Base-by-base conservation (phyloP, 768 basidiomycete species). In the Amanita rubescens region DNA sequence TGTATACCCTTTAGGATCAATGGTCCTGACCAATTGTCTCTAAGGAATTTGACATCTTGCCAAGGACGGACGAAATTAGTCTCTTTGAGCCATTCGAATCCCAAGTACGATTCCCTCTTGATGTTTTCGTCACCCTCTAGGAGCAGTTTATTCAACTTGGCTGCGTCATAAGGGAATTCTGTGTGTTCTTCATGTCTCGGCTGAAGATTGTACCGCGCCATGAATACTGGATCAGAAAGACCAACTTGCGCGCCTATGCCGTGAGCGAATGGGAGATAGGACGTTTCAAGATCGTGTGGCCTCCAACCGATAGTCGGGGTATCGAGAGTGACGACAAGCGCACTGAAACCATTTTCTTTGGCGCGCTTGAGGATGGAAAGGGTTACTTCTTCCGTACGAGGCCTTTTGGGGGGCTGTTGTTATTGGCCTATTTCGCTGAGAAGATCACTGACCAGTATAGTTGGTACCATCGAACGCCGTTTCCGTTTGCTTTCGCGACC, bases 1-100 rank as follows among this genome's bases (percentile, higher is more conserved):
- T 89, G 84, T 51, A 93, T 87, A 2, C 88, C 89, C 64, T 92
- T 92, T 46, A 91, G 69, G 15, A 90, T 68, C 50, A 92, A 66
- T 1, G 85, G 85, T 0, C 88, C 87, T 14, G 87, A 79, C 90
- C 88, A 91, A 52, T 85, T 79, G 20, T 84, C 75, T 60, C 78
- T 74, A 57, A 91, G 63, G 58, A 89, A 80, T 59, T 73, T 73
- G 54, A 91, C 63, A 52, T 90, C 81, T 48, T 88, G 78, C 89
- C 90, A 91, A 10, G 75, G 68, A 59, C 74, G 77, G 61, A 79
- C 86, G 11, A 82, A 81, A 60, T 77, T 83, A 14, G 70, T 68
- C 65, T 89, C 82, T 53, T 69, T 73, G 37, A 86, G 61, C 85
- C 85, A 91, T 50, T 74, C 80, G 22, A 51, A 62, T 1, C 87